Conservation (phyloP, 768 basidiomycete species). For the Pisolithus tinctorius region DNA sequence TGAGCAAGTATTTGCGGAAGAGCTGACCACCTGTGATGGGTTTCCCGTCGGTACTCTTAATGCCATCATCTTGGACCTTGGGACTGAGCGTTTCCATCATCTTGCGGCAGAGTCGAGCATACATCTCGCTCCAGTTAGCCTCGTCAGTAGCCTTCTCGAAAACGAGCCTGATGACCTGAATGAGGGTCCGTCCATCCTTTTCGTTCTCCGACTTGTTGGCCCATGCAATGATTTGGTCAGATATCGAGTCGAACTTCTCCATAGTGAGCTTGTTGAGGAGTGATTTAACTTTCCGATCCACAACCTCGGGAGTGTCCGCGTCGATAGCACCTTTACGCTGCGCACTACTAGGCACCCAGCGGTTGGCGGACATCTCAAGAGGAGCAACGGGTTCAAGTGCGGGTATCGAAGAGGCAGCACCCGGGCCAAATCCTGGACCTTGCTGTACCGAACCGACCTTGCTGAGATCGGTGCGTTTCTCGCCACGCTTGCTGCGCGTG, state of each 20-base stretch:
- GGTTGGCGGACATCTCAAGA: slow-evolving; percentile 70
- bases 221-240: slow-evolving; percentile 91
- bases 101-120: slow-evolving; percentile 89
- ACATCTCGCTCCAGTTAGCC: slow-evolving; percentile 95
- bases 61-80: slow-evolving; percentile 83
- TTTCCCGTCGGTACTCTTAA: slow-evolving; percentile 74
- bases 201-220: slow-evolving; percentile 91
- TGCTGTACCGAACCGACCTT: slow-evolving; percentile 34
- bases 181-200: slow-evolving; percentile 88
- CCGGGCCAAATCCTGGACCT: slow-evolving; percentile 24
- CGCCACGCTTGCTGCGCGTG: slow-evolving; percentile 79
- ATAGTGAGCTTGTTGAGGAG: slow-evolving; percentile 94
- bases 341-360: slow-evolving; percentile 57
- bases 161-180: slow-evolving; percentile 92
- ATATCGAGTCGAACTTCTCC: slow-evolving; percentile 95
- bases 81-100: slow-evolving; percentile 92
- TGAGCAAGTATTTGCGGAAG: slow-evolving; percentile 95
- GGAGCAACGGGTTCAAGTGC: slow-evolving; percentile 67
- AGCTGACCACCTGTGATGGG: slow-evolving; percentile 90
- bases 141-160: slow-evolving; percentile 98
- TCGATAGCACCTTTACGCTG: slow-evolving; percentile 43
- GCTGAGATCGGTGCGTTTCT: slow-evolving; percentile 56
- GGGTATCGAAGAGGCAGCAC: slow-evolving; percentile 21
- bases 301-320: slow-evolving; percentile 70
- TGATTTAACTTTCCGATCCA: slow-evolving; percentile 88